Base-by-base conservation (phyloP, 192 early-diverging fungal genomes). In the Coemansia sp. region DNA sequence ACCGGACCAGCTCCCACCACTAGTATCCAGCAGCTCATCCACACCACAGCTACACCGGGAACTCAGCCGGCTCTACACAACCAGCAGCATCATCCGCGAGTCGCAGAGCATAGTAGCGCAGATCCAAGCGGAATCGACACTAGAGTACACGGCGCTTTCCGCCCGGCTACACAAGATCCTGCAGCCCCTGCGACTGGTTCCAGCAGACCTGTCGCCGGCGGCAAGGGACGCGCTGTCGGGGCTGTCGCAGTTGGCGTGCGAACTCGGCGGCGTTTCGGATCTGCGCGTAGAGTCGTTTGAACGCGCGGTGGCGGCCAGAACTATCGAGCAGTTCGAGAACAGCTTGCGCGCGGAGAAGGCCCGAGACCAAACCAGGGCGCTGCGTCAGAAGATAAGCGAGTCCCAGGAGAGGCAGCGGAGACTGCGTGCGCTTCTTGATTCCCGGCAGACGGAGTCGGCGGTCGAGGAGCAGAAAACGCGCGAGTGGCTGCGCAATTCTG, bases 401-500 rank as follows among this genome's bases (percentile, higher is more conserved):
- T 81, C 79, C 23, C 64, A 68, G 13, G 67, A 60, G 60, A 47
- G 79, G 42, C 73, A 72, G 26, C 23, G 47, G 23, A 57, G 48
- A 26, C 42, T 81, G 16, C 67, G 54, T 13, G 47, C 39, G 26
- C 18, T 77, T 45, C 59, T 85, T 13, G 72, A 69, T 9, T 21
- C 64, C 10, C 65, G 74, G 5, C 16, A 11, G 10, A n/a, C 9
- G 13, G 67, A 56, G 6, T 68, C 68, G 1, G 62, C 69, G 9
- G 53, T 76, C 11, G 83, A 85, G 52, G 69, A 78, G 56, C 77
- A 80, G 44, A 85, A 85, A 67, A 68, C 74, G 1, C 59, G 75
- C 4, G 83, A 85, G 47, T 85, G 83, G 83, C 41, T 56, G 62
- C 67, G 77, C 16, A 85, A 85, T 44, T 64, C 79, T 1, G 56